A percentile compares a stretch with the other conserved stretches of the same genome.
Evolutionary conservation across 257 asterid species (phyloP).

Genomic region (Euphrasia confusa): DNA sequence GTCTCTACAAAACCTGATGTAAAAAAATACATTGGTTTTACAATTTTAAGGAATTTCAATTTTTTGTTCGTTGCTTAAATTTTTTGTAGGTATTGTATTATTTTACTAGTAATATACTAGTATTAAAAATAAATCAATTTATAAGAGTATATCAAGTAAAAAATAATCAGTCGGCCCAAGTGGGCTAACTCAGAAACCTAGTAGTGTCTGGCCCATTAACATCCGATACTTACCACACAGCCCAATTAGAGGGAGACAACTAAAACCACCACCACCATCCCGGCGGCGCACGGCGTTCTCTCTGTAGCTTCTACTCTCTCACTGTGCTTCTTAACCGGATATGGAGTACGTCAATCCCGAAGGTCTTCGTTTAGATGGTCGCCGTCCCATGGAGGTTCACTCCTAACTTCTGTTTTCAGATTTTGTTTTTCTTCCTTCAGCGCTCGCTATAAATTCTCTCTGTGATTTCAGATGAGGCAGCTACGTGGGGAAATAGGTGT

Average conservation of each 20-base stretch:
- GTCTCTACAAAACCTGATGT: too few species aligned
- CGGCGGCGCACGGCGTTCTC: conserved; percentile 34
- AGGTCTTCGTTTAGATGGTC: conserved; percentile 95
- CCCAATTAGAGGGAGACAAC: neutral
- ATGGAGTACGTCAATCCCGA: conserved; percentile 98
- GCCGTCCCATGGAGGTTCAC: conserved; percentile 86
- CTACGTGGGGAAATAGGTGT: conserved; percentile 87
- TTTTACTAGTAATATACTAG: too few species aligned
- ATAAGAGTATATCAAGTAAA: too few species aligned
- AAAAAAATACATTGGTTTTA: too few species aligned
- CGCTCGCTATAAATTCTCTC: neutral
- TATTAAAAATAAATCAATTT: too few species aligned
- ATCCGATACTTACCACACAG: neutral
- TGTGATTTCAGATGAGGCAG: conserved; percentile 73
- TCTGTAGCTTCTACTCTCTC: neutral
- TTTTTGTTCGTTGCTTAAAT: too few species aligned
- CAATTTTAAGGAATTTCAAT: too few species aligned
- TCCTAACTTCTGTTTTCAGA: neutral
- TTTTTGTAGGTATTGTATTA: too few species aligned
- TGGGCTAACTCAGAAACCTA: too few species aligned
- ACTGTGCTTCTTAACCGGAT: neutral
- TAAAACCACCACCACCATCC: conserved; percentile 22
- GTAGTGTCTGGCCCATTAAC: neutral
- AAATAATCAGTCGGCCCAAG: too few species aligned
- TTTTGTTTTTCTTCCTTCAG: neutral